phyloP scores from a whole-genome alignment of 441 rosid species.

The Biscutella laevigata region DNA sequence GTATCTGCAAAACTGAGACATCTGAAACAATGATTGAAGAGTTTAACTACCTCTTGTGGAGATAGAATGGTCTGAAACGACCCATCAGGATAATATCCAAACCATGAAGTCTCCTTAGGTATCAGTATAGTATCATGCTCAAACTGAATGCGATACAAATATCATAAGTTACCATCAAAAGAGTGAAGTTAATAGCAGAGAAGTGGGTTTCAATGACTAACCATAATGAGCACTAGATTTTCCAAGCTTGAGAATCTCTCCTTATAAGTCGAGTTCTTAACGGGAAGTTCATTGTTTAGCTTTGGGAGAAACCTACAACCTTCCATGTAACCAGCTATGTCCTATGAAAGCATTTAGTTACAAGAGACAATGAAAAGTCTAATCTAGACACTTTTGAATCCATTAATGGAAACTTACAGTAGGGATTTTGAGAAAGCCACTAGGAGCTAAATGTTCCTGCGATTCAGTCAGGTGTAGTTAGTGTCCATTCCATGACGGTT shows the following conservation, averaged over 20 bases:
- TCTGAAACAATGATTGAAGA: background rate
- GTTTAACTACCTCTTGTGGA: slow-evolving; percentile 39
- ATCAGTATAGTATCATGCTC: slow-evolving; percentile 61
- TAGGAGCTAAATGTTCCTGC: slow-evolving; percentile 92
- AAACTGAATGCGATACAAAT: slow-evolving; percentile 39
- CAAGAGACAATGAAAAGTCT: background rate
- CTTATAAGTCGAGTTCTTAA: slow-evolving; percentile 61
- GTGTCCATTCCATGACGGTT: background rate
- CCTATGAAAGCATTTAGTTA: slow-evolving; percentile 34
- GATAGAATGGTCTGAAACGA: slow-evolving; percentile 44
- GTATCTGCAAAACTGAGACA: background rate
- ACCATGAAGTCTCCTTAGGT: slow-evolving; percentile 83
- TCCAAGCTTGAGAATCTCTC: slow-evolving; percentile 62
- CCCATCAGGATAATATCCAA: slow-evolving; percentile 81
- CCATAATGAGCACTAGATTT: slow-evolving; percentile 69
- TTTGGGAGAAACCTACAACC: too few species aligned
- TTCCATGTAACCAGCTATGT: slow-evolving; percentile 46
- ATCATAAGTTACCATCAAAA: slow-evolving; percentile 7
- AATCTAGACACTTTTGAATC: too few species aligned
- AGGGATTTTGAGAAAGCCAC: too few species aligned
- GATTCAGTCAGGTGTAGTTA: slow-evolving; percentile 19
- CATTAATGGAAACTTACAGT: too few species aligned
- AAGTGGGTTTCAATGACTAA: slow-evolving; percentile 16
- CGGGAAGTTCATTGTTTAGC: slow-evolving; percentile 52
- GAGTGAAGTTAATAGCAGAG: background rate